Base-by-base conservation (phyloP, 2,329 filamentous ascomycete species). In the Hypomyces rosellus region DNA sequence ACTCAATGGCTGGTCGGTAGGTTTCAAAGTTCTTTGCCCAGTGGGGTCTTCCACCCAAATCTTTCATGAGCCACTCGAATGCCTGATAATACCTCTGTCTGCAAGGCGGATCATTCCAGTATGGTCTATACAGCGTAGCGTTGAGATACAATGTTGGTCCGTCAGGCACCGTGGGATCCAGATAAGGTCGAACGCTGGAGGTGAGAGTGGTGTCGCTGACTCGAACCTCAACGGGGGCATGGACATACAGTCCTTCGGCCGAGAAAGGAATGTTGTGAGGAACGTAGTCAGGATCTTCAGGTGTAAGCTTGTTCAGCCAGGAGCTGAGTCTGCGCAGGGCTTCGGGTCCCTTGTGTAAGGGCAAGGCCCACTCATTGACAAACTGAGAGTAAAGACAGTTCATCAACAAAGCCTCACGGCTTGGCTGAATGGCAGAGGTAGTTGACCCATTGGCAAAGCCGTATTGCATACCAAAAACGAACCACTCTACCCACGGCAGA, bases 321-420 rank as follows among this genome's bases (percentile, higher is more conserved):
- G 88, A 86, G 37, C 85, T 88, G 12, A 99, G 77, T 9, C 93
- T 83, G 33, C 75, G 78, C 40, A 99, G 81, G 7, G 89, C 91
- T 69, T 96, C 91, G 13, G 92, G 92, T 0, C 93, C 93, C 58
- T 86, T 86, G 55, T 82, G 74, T 1, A 99, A 76, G 1, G 93
- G 92, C 6, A 99, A 78, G 0, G 92, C 92, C 93, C 93, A 99
- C 67, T 99, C 93, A 67, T 99, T 96, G 57, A 99, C 93, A 61
- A 89, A 96, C 65, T 99, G 93, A n/a, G 88, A 92, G 74, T 96
- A 99, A 5, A 97, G 80, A 63, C 93, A 99, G 73, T 99, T 93
- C 88, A 99, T 92, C 47, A 96, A 76, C 42, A 97, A 79, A 12
- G 90, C 92, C 56, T 85, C 75, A 53, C 86, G 82, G 55, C 86